Evolutionary conservation across 2,329 filamentous ascomycete genomes (phyloP).

Genomic region (Colletotrichum lentis): DNA sequence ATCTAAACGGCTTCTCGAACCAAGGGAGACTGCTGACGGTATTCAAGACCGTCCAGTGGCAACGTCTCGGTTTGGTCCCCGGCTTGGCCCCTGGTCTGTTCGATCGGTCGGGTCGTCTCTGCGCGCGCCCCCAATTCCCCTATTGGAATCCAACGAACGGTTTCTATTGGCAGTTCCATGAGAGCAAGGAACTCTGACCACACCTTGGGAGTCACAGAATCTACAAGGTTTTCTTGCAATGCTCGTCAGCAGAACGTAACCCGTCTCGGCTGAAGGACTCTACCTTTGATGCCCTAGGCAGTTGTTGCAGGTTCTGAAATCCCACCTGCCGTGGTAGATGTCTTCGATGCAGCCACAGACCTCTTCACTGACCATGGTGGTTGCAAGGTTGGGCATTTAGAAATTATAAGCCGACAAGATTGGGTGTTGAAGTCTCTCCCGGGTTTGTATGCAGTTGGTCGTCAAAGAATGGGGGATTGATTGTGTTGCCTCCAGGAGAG

Average conservation of each 20-base stretch:
- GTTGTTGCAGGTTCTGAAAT: slow-evolving; percentile 32
- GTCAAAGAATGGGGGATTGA: background rate
- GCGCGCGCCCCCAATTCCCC: slow-evolving; percentile 5
- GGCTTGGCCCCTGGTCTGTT: slow-evolving; percentile 2
- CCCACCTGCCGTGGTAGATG: slow-evolving; percentile 27
- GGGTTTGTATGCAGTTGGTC: too few species aligned
- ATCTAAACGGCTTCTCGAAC: background rate
- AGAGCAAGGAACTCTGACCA: slow-evolving; percentile 33
- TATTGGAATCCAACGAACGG: slow-evolving; percentile 9
- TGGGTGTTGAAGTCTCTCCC: background rate
- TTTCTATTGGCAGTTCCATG: slow-evolving; percentile 17
- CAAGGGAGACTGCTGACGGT: background rate
- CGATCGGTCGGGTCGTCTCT: slow-evolving; percentile 19
- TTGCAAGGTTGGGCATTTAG: background rate
- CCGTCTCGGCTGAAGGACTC: background rate
- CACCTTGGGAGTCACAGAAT: slow-evolving; percentile 26
- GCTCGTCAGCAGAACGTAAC: background rate
- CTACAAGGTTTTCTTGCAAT: slow-evolving; percentile 14
- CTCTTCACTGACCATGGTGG: slow-evolving; percentile 28
- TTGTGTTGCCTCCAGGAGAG: background rate
- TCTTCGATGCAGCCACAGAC: slow-evolving; percentile 40
- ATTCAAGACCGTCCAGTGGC: slow-evolving; percentile 14
- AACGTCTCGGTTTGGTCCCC: slow-evolving; percentile 21
- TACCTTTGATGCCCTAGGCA: slow-evolving; percentile 30
- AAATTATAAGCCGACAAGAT: too few species aligned